Percentiles rank a stretch among this genome's conserved stretches.
phyloP scores from a whole-genome alignment of 345 rosid genomes.

The Brassica carinata region DNA sequence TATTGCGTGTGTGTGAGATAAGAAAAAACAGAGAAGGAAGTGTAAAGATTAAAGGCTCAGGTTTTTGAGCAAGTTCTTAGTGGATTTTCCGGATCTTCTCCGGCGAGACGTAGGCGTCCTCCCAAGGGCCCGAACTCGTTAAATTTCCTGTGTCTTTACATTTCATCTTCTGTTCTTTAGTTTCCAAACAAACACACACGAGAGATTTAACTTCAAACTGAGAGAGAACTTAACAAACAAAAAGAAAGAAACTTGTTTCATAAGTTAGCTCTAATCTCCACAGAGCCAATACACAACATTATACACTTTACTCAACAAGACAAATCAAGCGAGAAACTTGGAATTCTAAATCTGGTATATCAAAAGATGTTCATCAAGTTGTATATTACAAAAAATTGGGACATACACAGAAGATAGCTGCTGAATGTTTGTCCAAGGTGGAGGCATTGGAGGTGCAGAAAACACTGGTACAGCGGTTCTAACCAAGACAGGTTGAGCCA shows the following conservation, averaged over 20 bases:
- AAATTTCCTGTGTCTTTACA: not conserved
- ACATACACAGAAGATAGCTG: slow-evolving; percentile 44
- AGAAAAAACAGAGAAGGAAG: too few relatives aligned
- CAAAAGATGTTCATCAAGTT: too few relatives aligned
- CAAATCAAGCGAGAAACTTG: too few relatives aligned
- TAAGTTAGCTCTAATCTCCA: not conserved
- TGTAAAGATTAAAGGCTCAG: too few relatives aligned
- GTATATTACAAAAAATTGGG: slow-evolving; percentile 4
- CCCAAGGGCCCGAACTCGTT: not conserved
- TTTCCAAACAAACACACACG: not conserved
- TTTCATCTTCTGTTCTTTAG: not conserved
- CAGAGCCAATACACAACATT: not conserved
- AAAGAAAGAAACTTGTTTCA: not conserved
- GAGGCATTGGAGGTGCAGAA: slow-evolving; percentile 58
- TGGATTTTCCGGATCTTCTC: not conserved
- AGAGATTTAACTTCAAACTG: not conserved
- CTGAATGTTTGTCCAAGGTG: slow-evolving; percentile 49
- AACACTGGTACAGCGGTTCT: slow-evolving; percentile 45
- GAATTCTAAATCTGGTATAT: too few relatives aligned
- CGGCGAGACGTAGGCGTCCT: not conserved
- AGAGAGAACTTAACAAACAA: not conserved
- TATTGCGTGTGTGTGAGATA: too few relatives aligned
- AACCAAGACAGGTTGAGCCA: slow-evolving; percentile 83
- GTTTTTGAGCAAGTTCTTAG: not conserved
- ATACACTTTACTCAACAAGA: too few relatives aligned